These are phyloP conservation scores for Gomphus sp. DNA, from an alignment of 1,284 basidiomycete genomes.

Conservation along the genomic window DNA sequence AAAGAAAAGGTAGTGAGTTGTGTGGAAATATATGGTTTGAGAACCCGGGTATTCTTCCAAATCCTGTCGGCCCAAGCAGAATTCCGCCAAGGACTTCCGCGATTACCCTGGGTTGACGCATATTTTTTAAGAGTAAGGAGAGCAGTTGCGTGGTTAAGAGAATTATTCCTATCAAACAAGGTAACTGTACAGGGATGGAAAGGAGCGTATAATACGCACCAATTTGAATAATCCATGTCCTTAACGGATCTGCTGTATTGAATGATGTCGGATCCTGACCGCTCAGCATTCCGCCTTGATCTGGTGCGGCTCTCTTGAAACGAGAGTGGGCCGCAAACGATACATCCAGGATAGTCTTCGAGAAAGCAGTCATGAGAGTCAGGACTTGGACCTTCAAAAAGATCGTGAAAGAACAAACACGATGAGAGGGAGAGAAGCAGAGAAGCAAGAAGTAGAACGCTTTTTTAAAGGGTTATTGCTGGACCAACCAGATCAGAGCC, in stretches of 20 bases:
- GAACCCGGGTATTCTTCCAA: constrained; percentile 75
- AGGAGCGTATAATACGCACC: neutral
- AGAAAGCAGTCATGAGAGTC: neutral
- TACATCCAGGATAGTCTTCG: neutral
- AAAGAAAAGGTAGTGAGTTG: constrained; percentile 67
- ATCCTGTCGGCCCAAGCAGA: constrained; percentile 68
- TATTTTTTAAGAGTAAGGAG: constrained; percentile 55
- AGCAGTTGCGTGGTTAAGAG: constrained; percentile 74
- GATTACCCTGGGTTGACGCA: constrained; percentile 83
- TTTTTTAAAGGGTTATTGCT: no score
- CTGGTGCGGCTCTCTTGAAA: neutral
- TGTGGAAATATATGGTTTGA: constrained; percentile 75
- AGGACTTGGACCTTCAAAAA: neutral
- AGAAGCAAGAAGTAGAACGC: neutral
- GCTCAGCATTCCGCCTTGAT: constrained; percentile 19
- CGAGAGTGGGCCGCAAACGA: neutral
- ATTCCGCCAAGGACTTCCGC: constrained; percentile 87
- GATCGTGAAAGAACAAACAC: no score
- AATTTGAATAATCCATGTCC: constrained; percentile 11
- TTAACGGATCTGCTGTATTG: constrained; percentile 5
- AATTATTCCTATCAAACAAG: constrained; percentile 60
- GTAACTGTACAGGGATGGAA: constrained; percentile 14
- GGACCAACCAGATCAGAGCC: no score
- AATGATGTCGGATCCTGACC: constrained; percentile 57
- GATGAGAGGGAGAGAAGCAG: neutral